A percentile compares a stretch with the other conserved stretches of the same genome.
These are phyloP conservation scores for Boletus smithii DNA, from an alignment of 1,284 basidiomycete species.

Conservation along the genomic window DNA sequence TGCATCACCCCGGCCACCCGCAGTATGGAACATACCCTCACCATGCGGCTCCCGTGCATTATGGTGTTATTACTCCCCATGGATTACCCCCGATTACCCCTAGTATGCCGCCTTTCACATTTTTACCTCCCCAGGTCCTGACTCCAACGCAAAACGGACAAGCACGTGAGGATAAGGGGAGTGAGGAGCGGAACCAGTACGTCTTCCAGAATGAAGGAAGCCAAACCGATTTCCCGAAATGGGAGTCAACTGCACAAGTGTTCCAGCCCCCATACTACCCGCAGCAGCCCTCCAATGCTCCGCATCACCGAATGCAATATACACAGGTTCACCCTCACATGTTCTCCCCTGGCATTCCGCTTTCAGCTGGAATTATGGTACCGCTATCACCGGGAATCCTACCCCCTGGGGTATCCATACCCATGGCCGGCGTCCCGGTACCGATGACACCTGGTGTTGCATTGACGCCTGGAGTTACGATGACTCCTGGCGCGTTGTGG, in stretches of 20 bases:
- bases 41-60: conserved; percentile 33
- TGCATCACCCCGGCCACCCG: conserved; percentile 39
- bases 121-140: conserved; percentile 44
- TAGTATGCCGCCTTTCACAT: conserved; percentile 75
- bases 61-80: conserved; percentile 54
- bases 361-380: conserved; percentile 32
- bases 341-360: conserved; percentile 33
- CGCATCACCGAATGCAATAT: conserved; percentile 25
- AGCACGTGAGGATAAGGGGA: conserved; percentile 1
- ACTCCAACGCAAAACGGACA: conserved; percentile 21
- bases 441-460: conserved; percentile 62
- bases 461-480: conserved; percentile 66
- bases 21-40: conserved; percentile 37
- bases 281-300: conserved; percentile 12
- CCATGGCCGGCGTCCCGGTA: conserved; percentile 24
- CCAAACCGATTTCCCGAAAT: conserved; percentile 2
- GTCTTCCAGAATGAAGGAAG: conserved; percentile 8
- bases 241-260: conserved; percentile 11
- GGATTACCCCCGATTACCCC: conserved; percentile 75
- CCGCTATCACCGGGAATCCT: conserved; percentile 29
- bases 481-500: conserved; percentile 72
- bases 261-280: conserved; percentile 14
- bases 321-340: conserved; percentile 24
- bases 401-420: conserved; percentile 16
- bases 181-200: conserved; percentile 5